A percentile compares a stretch with the other conserved stretches of the same genome.
These are phyloP conservation scores for Claviceps purpurea DNA, from an alignment of 2,329 filamentous ascomycete species.

Conservation along the genomic window DNA sequence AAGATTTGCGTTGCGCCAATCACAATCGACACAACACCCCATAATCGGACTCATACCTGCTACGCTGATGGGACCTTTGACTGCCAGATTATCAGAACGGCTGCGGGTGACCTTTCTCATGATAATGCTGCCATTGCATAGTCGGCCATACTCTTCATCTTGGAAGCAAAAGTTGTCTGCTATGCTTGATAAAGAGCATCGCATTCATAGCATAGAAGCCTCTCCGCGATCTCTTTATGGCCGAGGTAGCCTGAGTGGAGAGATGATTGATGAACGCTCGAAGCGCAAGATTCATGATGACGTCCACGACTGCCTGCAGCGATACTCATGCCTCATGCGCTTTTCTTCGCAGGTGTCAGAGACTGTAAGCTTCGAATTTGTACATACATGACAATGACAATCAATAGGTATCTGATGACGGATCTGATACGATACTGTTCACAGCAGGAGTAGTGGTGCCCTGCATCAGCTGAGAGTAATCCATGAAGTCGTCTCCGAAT, in stretches of 20 bases:
- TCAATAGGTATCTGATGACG: too few species aligned
- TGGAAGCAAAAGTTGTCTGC: background rate
- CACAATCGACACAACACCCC: background rate
- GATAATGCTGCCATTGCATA: background rate
- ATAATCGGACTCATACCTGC: background rate
- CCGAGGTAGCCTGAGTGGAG: background rate
- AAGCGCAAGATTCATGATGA: background rate
- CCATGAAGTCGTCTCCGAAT: background rate
- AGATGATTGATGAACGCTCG: background rate
- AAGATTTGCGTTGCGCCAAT: conserved; percentile 2
- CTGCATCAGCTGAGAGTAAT: background rate
- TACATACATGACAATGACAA: background rate
- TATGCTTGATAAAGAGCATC: background rate
- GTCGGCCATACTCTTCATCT: background rate
- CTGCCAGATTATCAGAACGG: background rate
- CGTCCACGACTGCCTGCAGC: background rate
- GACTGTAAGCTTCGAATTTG: too few species aligned
- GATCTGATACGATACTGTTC: background rate
- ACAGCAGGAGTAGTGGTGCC: background rate
- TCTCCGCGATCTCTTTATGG: background rate
- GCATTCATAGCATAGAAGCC: background rate
- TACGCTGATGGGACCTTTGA: background rate
- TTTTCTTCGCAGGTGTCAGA: background rate
- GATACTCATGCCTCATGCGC: background rate
- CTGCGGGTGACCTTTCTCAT: background rate